These are phyloP conservation scores for Calendula officinalis DNA, from an alignment of 129 eudicot species.

Conservation along the genomic window DNA sequence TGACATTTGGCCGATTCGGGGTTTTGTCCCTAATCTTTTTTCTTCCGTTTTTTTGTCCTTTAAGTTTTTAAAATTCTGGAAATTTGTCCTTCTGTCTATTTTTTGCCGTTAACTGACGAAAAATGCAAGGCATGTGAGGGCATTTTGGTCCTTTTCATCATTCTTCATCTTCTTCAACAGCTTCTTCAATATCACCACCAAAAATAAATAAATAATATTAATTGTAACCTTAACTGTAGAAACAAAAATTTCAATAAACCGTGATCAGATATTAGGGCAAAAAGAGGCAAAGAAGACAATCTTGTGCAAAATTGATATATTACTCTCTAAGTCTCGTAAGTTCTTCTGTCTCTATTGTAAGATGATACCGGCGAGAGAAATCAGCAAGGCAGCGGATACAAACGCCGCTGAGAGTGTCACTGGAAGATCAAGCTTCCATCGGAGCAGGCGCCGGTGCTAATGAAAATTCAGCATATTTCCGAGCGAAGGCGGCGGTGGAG, in stretches of 20 bases:
- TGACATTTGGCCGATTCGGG: too few species aligned
- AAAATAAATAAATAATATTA: not conserved
- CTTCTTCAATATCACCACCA: too few species aligned
- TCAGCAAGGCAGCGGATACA: slow-evolving; percentile 11
- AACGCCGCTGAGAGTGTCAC: slow-evolving; percentile 17
- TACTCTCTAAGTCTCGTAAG: slow-evolving; percentile 10
- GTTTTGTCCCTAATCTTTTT: too few species aligned
- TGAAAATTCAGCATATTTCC: slow-evolving; percentile 24
- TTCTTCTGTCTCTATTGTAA: slow-evolving; percentile 11
- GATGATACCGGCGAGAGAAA: slow-evolving; percentile 18
- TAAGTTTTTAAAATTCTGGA: too few species aligned
- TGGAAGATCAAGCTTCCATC: slow-evolving; percentile 29
- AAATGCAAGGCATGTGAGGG: too few species aligned
- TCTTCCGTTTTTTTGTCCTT: too few species aligned
- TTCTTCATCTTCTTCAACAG: too few species aligned
- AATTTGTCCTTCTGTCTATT: too few species aligned
- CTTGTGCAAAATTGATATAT: not conserved
- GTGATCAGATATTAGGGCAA: slow-evolving; percentile 38
- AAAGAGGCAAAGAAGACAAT: not conserved
- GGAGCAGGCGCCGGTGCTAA: slow-evolving; percentile 39
- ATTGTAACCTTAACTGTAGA: not conserved
- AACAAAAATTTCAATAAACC: slow-evolving; percentile 11
- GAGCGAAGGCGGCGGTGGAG: slow-evolving; percentile 12
- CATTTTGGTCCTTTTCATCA: too few species aligned
- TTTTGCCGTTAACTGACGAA: too few species aligned